Evolutionary conservation across 495 filamentous ascomycete genomes (phyloP), one percentile per base, ranked within the genome.

Genomic region (Aspergillus panamensis): DNA sequence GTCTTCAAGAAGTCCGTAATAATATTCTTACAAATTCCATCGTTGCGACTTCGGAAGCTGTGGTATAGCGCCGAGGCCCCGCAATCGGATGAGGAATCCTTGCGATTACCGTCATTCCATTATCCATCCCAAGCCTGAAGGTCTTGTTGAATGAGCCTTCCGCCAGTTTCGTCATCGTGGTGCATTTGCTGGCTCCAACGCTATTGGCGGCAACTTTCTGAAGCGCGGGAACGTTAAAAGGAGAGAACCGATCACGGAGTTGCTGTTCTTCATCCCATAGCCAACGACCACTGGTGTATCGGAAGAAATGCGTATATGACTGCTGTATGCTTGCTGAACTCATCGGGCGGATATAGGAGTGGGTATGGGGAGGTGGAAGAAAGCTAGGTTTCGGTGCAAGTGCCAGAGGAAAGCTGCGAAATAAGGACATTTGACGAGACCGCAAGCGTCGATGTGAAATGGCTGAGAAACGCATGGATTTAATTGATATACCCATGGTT

Each of bases 91-190:
- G 65, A 20, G 72, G 73, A 44, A 79, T 62, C 48, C 67, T 64
- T 16, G 74, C 76, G 9, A 76, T 69, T 37, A 71, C 58, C 17
- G 54, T 39, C 51, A 37, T 59, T 42, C 55, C 72, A 60, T 74
- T 73, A 58, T 69, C 64, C 60, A 69, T 67, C 8, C 50, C 51
- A 30, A 77, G 69, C 20, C 71, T 51, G 60, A 77, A 76, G 21
- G 67, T 64, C 61, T 71, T 71, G 50, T 77, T 77, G 58, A 66
- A 77, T 3, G 62, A 65, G 5, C 76, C 73, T 67, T 76, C 74
- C 1, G 50, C 69, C 51, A 70, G 20, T 55, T 72, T 72, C 19
- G 59, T 53, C 9, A 74, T 69, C 33, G 16, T n/a, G 19, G 45
- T 59, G n/a, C 59, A 65, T 31, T 50, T 53, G 12, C 49, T 48